These are phyloP conservation scores for Penicillium taxi DNA, from an alignment of 495 filamentous ascomycete species.

Conservation along the genomic window DNA sequence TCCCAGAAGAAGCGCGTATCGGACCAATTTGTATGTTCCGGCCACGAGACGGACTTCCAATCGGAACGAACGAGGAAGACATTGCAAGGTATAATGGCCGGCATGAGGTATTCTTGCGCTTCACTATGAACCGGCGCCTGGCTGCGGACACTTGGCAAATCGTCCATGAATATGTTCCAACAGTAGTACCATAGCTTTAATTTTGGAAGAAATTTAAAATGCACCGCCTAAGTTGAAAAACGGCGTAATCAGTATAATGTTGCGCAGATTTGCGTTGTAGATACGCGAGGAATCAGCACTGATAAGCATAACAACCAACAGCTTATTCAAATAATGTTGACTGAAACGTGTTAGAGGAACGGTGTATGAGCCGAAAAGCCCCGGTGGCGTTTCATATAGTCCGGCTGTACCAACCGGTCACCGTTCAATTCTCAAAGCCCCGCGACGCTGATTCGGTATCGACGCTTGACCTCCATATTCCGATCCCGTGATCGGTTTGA, in stretches of 20 bases:
- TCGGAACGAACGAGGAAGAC: constrained; percentile 6
- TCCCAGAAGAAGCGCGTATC: constrained; percentile 17
- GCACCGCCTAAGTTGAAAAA: too few relatives aligned
- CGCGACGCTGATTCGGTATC: neutral
- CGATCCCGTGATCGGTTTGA: constrained; percentile 22
- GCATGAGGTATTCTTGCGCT: constrained; percentile 18
- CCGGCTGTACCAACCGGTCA: constrained; percentile 12
- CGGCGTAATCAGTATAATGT: too few relatives aligned
- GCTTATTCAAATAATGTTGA: too few relatives aligned
- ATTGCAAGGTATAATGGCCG: constrained; percentile 7
- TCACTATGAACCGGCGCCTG: constrained; percentile 4
- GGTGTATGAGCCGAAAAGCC: constrained; percentile 10
- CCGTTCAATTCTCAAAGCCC: constrained; percentile 3
- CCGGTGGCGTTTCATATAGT: constrained; percentile 11
- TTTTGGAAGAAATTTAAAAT: too few relatives aligned
- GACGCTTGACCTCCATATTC: constrained; percentile 1
- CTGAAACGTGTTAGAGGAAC: constrained; percentile 1
- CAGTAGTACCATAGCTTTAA: too few relatives aligned
- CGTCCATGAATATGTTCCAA: constrained; percentile 1
- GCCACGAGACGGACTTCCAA: constrained; percentile 8
- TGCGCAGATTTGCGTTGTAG: too few relatives aligned
- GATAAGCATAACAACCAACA: too few relatives aligned
- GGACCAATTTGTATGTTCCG: constrained; percentile 11
- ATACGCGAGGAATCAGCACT: too few relatives aligned
- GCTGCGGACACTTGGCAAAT: neutral